Base-by-base conservation (phyloP, 352 stramenopile genomes). In the Globisporangium acanthophoron region DNA sequence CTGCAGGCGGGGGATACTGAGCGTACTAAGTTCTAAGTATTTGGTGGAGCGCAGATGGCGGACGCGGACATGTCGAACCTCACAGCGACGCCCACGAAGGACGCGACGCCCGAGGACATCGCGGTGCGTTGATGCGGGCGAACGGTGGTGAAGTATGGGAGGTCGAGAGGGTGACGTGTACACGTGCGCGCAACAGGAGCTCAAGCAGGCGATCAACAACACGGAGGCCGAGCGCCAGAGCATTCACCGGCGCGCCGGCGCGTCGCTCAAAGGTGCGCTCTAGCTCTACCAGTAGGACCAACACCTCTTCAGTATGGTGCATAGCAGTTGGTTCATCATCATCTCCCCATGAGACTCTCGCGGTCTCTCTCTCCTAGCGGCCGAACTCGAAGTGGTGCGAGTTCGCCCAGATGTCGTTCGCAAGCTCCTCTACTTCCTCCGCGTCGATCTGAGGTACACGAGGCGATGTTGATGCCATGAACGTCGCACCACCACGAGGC, bases 51-150 rank as follows among this genome's bases (percentile, higher is more conserved):
- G 35, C 60, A 94, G 83, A 87, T 94, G 79, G 85, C 79, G 40
- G 85, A 94, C 48, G 78, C 83, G 8, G 82, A 94, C 62, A 92
- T 94, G 81, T 88, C 85, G 49, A 92, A 94, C 57, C 78, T 94
- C 58, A 94, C 85, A 39, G 79, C 84, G 7, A 76, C 69, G 15
- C 82, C 85, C 27, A 88, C 78, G 7, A 92, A 81, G 56, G 85
- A 94, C 48, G 83, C 83, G 18, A 88, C 83, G 24, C 60, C 76
- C 9, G 83, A 90, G 53, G 83, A 92, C 50, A 92, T 92, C 61
- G 56, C 76, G 46, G 80, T 88, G 61, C 31, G 54, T 56, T 9
- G 31, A 13, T 40, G 35, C 8, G 35, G 8, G 35, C 35, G 2
- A 5, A 13, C 0, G 35, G 35, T 15, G 35, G 35, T 37, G 33